A percentile compares a stretch with the other conserved stretches of the same genome.
These are phyloP conservation scores for Penicillium freii DNA, from an alignment of 2,329 filamentous ascomycete species.

Conservation along the genomic window DNA sequence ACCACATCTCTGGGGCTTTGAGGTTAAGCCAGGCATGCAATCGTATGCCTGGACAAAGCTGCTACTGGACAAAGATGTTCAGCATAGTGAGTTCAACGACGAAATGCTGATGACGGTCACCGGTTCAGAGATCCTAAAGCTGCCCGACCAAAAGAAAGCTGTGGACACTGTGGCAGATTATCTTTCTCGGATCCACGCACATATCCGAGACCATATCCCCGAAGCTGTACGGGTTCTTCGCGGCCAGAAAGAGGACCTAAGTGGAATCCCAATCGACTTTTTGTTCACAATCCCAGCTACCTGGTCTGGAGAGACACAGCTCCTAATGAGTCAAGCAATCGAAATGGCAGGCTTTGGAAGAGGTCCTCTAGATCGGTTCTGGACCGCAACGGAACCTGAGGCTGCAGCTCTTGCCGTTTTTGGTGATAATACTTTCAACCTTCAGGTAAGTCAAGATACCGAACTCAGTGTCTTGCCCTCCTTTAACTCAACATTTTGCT, in stretches of 20 bases:
- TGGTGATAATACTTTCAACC: background rate
- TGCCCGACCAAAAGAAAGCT: background rate
- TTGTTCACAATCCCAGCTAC: background rate
- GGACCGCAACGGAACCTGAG: background rate
- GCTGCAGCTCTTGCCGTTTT: background rate
- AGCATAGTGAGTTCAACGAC: background rate
- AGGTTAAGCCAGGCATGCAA: background rate
- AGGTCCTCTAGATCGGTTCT: background rate
- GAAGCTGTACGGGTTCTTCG: accelerated
- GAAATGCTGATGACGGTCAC: background rate
- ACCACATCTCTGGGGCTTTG: background rate
- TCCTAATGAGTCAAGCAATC: background rate
- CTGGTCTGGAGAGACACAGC: background rate
- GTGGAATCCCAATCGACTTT: background rate
- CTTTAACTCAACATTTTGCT: background rate
- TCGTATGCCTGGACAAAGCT: background rate
- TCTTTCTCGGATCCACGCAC: background rate
- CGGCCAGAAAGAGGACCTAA: background rate
- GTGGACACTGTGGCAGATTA: background rate
- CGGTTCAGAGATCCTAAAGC: background rate
- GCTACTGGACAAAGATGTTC: background rate
- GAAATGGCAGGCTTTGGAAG: background rate
- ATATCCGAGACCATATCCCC: background rate
- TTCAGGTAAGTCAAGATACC: background rate
- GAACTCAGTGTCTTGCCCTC: too few relatives aligned